A percentile compares a stretch with the other conserved stretches of the same genome.
Evolutionary conservation across 306 rosid genomes (phyloP).

Genomic region (Fragaria ananassa): DNA sequence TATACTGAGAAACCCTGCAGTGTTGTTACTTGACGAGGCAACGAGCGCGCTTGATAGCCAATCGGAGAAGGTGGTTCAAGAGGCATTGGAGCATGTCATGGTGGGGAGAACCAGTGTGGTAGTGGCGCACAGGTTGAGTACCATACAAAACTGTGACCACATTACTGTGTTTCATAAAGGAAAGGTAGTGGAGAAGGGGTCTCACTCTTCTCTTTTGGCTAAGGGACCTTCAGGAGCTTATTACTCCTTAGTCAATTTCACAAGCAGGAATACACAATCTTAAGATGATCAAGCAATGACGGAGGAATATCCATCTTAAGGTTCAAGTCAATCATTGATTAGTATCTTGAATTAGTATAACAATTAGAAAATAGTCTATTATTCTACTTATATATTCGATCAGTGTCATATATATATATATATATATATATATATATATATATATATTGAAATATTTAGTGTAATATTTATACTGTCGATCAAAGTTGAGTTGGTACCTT

Average conservation of each 20-base stretch:
- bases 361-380: no score
- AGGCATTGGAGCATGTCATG: conserved; percentile 37
- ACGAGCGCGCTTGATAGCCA: conserved; percentile 54
- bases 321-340: background rate
- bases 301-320: background rate
- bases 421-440: no score
- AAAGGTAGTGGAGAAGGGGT: conserved; percentile 43
- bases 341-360: background rate
- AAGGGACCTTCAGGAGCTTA: conserved; percentile 48
- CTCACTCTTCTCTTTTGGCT: conserved; percentile 37
- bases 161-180: conserved; percentile 46
- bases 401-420: background rate
- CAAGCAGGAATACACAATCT: conserved; percentile 7
- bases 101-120: conserved; percentile 49
- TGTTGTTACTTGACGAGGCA: conserved; percentile 51
- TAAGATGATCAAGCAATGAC: background rate
- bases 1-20: conserved; percentile 37
- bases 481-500: no score
- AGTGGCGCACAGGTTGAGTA: conserved; percentile 55
- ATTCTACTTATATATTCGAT: background rate
- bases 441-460: background rate
- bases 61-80: conserved; percentile 47
- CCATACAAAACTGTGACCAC: conserved; percentile 41
- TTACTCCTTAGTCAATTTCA: conserved; percentile 34
- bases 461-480: no score